Base-by-base conservation (phyloP, 2,329 filamentous ascomycete species). In the Geosmithia putterillii region DNA sequence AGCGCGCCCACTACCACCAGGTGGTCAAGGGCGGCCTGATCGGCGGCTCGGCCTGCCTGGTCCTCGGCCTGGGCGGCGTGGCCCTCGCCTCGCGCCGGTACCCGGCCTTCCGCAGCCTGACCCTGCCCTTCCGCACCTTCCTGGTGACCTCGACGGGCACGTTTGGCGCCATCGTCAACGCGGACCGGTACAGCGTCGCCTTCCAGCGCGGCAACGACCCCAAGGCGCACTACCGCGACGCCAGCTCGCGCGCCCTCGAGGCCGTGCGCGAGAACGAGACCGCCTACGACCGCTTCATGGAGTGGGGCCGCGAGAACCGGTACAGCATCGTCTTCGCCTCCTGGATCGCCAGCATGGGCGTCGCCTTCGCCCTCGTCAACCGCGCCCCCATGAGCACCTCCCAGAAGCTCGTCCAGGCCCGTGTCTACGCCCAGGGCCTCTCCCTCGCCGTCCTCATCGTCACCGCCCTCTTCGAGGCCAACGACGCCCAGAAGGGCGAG, bases 351-450 rank as follows among this genome's bases (percentile, higher is more conserved):
- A 80, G 79, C 54, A 90, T 95, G 79, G 79, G 73, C 46, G 63
- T 81, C 37, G 81, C 86, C 4, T 75, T 92, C 51, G 78, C 71
- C 44, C 60, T 94, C 23, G 87, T 95, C 49, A 79, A 83, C 56
- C 77, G 86, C 49, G 86, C 86, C 60, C 80, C 76, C 50, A 71
- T 94, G 40, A 77, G 74, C 41, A 81, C 79, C 2, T 67, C 75
- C 47, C 89, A 95, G 71, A 95, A 95, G 73, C 68, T 95, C 19
- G 89, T 95, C 15, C 89, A 95, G 72, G 89, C 88, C 20, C 82
- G 89, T 75, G 83, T 95, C 50, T 95, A 95, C 64, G 89, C 89
- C 3, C 89, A 95, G 69, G 87, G 85, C 6, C 68, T 94, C 53
- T 94, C 89, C 5, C 70, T 95, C 40, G 84, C 82, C 49, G 86